phyloP scores from a whole-genome alignment of 2,329 filamentous ascomycete species.

The Cercospora citrullina region DNA sequence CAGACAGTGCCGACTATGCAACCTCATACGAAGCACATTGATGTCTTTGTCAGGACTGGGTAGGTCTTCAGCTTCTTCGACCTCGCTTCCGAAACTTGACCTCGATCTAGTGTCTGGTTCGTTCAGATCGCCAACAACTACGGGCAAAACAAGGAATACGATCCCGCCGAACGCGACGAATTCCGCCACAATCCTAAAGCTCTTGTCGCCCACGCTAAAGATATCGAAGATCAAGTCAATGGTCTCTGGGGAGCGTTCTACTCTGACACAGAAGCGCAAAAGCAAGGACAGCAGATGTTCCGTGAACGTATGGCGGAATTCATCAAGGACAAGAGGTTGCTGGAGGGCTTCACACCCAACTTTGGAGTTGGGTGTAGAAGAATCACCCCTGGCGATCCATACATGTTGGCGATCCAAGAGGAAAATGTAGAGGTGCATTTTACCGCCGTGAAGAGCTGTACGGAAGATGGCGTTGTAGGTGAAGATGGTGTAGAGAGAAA shows the following conservation, averaged over 20 bases:
- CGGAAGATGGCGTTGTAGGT: conserved; percentile 49
- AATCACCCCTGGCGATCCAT: conserved; percentile 54
- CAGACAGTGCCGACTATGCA: conserved; percentile 52
- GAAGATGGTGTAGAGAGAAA: conserved; percentile 45
- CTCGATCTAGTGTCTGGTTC: conserved; percentile 33
- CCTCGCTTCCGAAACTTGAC: too few relatives aligned
- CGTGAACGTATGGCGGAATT: conserved; percentile 50
- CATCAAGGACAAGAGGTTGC: conserved; percentile 53
- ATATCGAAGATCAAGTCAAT: conserved; percentile 46
- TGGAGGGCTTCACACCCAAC: conserved; percentile 51
- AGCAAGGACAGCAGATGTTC: conserved; percentile 42
- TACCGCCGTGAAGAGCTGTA: conserved; percentile 48
- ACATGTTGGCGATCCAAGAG: conserved; percentile 53
- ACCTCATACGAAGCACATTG: conserved; percentile 48
- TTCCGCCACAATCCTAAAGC: conserved; percentile 47
- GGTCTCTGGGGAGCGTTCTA: conserved; percentile 52
- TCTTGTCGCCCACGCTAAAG: conserved; percentile 44
- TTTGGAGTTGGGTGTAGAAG: conserved; percentile 50
- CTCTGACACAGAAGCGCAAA: conserved; percentile 45
- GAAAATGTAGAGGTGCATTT: conserved; percentile 55
- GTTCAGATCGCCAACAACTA: conserved; percentile 50
- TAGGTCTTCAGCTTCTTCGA: conserved; percentile 27
- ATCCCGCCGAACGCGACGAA: conserved; percentile 43
- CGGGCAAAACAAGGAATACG: conserved; percentile 50
- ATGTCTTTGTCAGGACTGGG: conserved; percentile 51